These are phyloP conservation scores for Debaryomyces maramus DNA, from an alignment of 805 yeast genomes.

Conservation along the genomic window DNA sequence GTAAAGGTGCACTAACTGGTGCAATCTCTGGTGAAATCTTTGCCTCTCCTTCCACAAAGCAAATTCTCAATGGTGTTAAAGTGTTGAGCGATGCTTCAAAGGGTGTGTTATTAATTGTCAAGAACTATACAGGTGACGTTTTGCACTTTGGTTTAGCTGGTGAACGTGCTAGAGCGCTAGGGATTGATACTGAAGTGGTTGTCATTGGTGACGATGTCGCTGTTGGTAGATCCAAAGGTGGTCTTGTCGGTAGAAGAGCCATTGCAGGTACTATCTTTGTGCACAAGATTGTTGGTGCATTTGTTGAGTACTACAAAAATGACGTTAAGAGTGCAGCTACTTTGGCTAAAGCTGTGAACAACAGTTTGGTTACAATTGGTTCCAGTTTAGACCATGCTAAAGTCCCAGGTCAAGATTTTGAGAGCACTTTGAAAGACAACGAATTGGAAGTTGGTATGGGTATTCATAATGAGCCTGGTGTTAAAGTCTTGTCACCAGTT, in stretches of 20 bases:
- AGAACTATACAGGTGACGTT: slow-evolving; percentile 88
- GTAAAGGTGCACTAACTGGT: slow-evolving; percentile 68
- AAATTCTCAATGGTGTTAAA: slow-evolving; percentile 61
- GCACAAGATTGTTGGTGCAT: slow-evolving; percentile 76
- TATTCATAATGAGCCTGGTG: slow-evolving; percentile 85
- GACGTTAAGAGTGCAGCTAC: slow-evolving; percentile 39
- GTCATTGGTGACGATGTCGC: slow-evolving; percentile 86
- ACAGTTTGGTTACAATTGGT: slow-evolving; percentile 73
- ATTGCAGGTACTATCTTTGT: slow-evolving; percentile 81
- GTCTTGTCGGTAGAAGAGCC: slow-evolving; percentile 88
- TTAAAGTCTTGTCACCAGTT: slow-evolving; percentile 48
- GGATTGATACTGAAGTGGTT: slow-evolving; percentile 62
- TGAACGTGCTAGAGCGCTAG: slow-evolving; percentile 73
- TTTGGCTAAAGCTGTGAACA: slow-evolving; percentile 56
- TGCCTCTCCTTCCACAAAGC: slow-evolving; percentile 84
- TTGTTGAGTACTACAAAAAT: slow-evolving; percentile 41
- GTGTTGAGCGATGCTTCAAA: slow-evolving; percentile 39
- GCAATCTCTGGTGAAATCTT: slow-evolving; percentile 85
- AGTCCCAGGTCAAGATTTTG: slow-evolving; percentile 70
- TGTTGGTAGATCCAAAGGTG: slow-evolving; percentile 80
- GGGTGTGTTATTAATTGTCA: slow-evolving; percentile 73
- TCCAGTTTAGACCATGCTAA: slow-evolving; percentile 79
- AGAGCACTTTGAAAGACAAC: slow-evolving; percentile 40
- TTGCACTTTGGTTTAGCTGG: slow-evolving; percentile 83
- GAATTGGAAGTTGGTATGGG: slow-evolving; percentile 89